Percentiles rank a stretch among this genome's conserved stretches.
Conservation (phyloP, 2,329 filamentous ascomycete species). For the Phialophora tarda region DNA sequence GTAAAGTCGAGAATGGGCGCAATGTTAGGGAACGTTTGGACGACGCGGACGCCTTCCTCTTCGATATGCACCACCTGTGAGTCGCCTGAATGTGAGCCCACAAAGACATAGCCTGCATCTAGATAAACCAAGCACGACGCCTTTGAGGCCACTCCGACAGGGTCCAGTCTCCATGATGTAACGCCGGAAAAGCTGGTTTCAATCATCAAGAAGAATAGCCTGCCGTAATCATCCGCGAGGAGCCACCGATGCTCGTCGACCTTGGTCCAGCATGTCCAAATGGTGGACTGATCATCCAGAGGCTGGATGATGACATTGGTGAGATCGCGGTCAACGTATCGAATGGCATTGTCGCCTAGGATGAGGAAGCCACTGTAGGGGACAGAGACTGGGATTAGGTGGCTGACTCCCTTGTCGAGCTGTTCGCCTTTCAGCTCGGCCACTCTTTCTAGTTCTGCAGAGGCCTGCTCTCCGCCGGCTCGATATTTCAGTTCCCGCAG, state of each 20-base stretch:
- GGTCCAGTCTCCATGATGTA: slow-evolving; percentile 71
- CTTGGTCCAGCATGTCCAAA: slow-evolving; percentile 90
- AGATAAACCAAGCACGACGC: slow-evolving; percentile 81
- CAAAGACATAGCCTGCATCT: slow-evolving; percentile 73
- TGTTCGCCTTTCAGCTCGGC: slow-evolving; percentile 57
- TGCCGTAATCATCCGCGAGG: slow-evolving; percentile 90
- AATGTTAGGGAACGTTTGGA: slow-evolving; percentile 82
- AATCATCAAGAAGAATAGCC: slow-evolving; percentile 82
- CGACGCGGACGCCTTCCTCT: slow-evolving; percentile 66
- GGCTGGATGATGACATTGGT: slow-evolving; percentile 68
- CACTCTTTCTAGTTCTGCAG: slow-evolving; percentile 60
- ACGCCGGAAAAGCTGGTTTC: slow-evolving; percentile 68
- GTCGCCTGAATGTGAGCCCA: slow-evolving; percentile 92
- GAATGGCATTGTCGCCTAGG: slow-evolving; percentile 78
- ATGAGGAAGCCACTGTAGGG: slow-evolving; percentile 73
- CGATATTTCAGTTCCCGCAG: slow-evolving; percentile 61
- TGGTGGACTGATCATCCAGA: slow-evolving; percentile 71
- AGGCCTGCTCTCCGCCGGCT: slow-evolving; percentile 51
- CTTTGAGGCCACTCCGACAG: slow-evolving; percentile 72
- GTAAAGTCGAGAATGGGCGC: slow-evolving; percentile 92
- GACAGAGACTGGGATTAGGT: slow-evolving; percentile 65
- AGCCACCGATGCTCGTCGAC: slow-evolving; percentile 82
- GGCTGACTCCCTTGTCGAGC: slow-evolving; percentile 64
- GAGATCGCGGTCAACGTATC: slow-evolving; percentile 81
- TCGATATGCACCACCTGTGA: slow-evolving; percentile 77